A percentile compares a stretch with the other conserved stretches of the same genome.
Evolutionary conservation across 192 early-diverging fungal genomes (phyloP).

Genomic region (Entomortierella beljakovae): DNA sequence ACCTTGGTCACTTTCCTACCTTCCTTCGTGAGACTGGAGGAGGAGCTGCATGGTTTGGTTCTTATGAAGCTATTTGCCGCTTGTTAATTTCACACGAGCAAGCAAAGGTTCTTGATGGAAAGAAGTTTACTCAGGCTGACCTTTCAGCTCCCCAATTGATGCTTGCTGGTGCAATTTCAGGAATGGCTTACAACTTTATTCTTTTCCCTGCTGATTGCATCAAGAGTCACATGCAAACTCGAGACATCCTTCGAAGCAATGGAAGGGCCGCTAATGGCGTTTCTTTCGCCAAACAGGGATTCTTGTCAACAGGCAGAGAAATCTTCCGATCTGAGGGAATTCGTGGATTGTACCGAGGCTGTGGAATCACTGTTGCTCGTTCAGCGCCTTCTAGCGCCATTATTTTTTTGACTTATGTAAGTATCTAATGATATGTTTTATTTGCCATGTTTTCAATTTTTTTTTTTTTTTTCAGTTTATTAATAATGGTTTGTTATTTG

Average conservation of each 20-base stretch:
- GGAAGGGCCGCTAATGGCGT: constrained; percentile 2
- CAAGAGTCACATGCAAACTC: constrained; percentile 94
- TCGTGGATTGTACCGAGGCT: constrained; percentile 91
- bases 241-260: constrained; percentile 66
- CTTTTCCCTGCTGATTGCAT: constrained; percentile 95
- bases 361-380: constrained; percentile 90
- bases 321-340: constrained; percentile 85
- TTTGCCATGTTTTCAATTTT: neutral
- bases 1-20: constrained; percentile 85
- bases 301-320: constrained; percentile 70
- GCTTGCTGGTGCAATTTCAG: constrained; percentile 89
- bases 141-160: constrained; percentile 81
- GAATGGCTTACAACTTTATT: constrained; percentile 87
- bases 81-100: constrained; percentile 33
- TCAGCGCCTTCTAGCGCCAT: constrained; percentile 94
- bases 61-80: constrained; percentile 84
- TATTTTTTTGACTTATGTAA: constrained; percentile 95
- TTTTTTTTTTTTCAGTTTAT: neutral
- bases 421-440: neutral
- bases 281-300: constrained; percentile 50
- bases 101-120: constrained; percentile 3
- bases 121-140: constrained; percentile 72
- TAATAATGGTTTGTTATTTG: neutral
- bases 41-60: constrained; percentile 97
- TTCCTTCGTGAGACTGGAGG: constrained; percentile 90